Conservation (phyloP, 1,284 basidiomycete genomes). For the Chondrostereum purpureum region DNA sequence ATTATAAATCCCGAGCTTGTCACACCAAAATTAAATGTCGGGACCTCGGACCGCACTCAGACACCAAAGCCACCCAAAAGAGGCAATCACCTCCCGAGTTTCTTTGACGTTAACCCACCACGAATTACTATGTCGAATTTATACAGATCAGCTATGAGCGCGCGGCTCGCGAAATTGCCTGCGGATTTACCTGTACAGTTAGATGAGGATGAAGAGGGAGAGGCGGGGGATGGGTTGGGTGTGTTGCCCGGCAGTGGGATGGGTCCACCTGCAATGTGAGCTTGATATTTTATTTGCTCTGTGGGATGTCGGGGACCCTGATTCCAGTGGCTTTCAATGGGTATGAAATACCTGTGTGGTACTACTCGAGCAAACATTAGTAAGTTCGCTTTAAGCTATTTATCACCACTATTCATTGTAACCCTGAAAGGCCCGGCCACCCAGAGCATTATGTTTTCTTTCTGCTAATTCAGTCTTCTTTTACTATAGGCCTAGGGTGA, state of each 20-base stretch:
- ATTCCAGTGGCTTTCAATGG: background rate
- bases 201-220: conserved; percentile 43
- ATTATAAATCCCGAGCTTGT: too few species aligned
- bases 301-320: background rate
- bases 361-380: background rate
- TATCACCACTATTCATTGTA: background rate
- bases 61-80: too few species aligned
- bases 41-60: too few species aligned
- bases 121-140: conserved; percentile 59
- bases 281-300: conserved; percentile 12
- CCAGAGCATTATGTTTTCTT: background rate
- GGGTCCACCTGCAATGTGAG: conserved; percentile 56
- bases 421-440: background rate
- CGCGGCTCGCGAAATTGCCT: conserved; percentile 63
- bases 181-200: conserved; percentile 37
- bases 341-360: background rate
- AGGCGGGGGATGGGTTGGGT: conserved; percentile 59
- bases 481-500: background rate
- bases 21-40: too few species aligned
- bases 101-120: too few species aligned
- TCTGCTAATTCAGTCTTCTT: too few species aligned
- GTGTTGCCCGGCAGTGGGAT: conserved; percentile 49
- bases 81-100: too few species aligned
- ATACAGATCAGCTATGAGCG: conserved; percentile 61
- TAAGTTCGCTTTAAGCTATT: background rate